phyloP scores from a whole-genome alignment of 805 yeast species.

The Saccharomycopsis sp. region DNA sequence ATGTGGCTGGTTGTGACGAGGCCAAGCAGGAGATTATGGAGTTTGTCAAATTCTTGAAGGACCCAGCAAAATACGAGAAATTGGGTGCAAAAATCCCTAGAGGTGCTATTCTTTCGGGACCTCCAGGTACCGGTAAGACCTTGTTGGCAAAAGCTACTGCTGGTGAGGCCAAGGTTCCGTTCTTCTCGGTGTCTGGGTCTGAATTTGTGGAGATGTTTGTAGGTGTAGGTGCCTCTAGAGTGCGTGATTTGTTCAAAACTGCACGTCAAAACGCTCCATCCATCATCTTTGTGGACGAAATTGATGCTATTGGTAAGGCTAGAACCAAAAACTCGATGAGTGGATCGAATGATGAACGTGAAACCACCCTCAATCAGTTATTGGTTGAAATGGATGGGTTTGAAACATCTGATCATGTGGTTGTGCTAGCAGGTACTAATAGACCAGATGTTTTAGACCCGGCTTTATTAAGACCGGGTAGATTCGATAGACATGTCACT shows the following conservation, averaged over 20 bases:
- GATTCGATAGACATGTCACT: slow-evolving; percentile 90
- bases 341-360: slow-evolving; percentile 95
- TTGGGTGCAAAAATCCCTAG: slow-evolving; percentile 97
- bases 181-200: slow-evolving; percentile 91
- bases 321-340: slow-evolving; percentile 62
- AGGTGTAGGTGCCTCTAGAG: slow-evolving; percentile 98
- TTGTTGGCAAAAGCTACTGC: slow-evolving; percentile 96
- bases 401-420: slow-evolving; percentile 83
- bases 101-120: slow-evolving; percentile 95
- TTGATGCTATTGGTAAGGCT: slow-evolving; percentile 98
- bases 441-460: slow-evolving; percentile 89
- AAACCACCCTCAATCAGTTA: slow-evolving; percentile 89
- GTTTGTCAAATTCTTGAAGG: slow-evolving; percentile 86
- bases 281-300: slow-evolving; percentile 95
- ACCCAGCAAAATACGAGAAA: slow-evolving; percentile 84
- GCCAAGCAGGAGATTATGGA: slow-evolving; percentile 98
- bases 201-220: slow-evolving; percentile 99
- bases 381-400: slow-evolving; percentile 99
- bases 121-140: slow-evolving; percentile 99
- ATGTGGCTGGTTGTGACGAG: slow-evolving; percentile 96
- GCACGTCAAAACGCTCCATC: slow-evolving; percentile 95
- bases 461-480: slow-evolving; percentile 94
- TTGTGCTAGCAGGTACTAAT: slow-evolving; percentile 96
- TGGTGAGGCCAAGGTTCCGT: slow-evolving; percentile 98
- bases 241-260: slow-evolving; percentile 86